Base-by-base conservation (phyloP, 169 alveolate genomes). In the Eimeria mitis region DNA sequence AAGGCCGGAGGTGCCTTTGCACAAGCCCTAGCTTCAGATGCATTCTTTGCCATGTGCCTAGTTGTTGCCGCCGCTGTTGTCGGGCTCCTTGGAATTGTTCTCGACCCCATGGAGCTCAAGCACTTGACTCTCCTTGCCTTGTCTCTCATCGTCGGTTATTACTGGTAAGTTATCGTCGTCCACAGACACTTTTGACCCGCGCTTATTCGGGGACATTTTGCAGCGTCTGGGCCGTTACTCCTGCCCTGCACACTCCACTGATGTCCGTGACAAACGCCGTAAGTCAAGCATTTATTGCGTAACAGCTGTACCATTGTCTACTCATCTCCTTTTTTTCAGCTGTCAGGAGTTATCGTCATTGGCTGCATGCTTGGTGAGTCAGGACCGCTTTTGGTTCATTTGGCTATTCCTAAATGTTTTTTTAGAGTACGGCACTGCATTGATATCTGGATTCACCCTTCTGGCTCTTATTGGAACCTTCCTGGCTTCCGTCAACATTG, bases 231-330 rank as follows among this genome's bases (percentile, higher is more conserved):
- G 95, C 91, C 54, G 99, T 98, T 49, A 97, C 98, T 9, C 99
- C 99, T 37, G 98, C 99, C 9, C 89, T 98, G 78, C 99, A 98
- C 94, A 97, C 99, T 37, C 99, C 99, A 19, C 73, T 98, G 87
- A 98, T 98, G 99, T 97, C 99, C 42, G 99, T 98, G 76, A 98
- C 99, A 28, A 98, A 98, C 95, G 99, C 99, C 49, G 95, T 97
- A 49, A 14, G 94, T 34, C 34, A 21, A 49, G 8, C 54, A 87
- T 42, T 25, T 42, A 23, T 6, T 40, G 9, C 61, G 4, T 9
- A 9, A 42, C 40, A 16, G 8, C 28, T 5, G 49, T 16, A 5
- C 47, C 63, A 49, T 28, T 63, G 21, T 47, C 31, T 28, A 65
- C 19, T 54, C n/a, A 37, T 31, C 44, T 7, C 37, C 44, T 7